Percentiles rank a stretch among this genome's conserved stretches.
These are phyloP conservation scores for Haemoproteus tartakovskyi DNA, from an alignment of 169 alveolate genomes.

Conservation along the genomic window DNA sequence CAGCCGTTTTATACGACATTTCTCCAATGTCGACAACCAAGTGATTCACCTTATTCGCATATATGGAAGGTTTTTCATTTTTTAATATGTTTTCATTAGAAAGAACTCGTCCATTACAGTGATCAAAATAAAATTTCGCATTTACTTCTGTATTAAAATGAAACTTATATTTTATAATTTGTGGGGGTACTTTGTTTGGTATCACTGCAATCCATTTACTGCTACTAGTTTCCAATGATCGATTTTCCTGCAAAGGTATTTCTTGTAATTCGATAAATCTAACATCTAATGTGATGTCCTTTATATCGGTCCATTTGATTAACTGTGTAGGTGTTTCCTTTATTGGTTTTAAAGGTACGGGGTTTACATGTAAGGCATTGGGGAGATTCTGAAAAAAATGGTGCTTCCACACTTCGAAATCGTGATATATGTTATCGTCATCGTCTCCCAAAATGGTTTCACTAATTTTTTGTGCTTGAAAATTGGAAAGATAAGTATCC, in stretches of 20 bases:
- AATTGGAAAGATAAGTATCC: constrained; percentile 46
- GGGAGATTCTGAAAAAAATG: constrained; percentile 57
- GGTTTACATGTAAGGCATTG: constrained; percentile 1
- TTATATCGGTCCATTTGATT: constrained; percentile 38
- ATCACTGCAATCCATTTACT: constrained; percentile 6
- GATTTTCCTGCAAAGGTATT: too few species aligned
- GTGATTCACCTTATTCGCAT: constrained; percentile 36
- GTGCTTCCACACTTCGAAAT: constrained; percentile 74
- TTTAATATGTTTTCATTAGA: constrained; percentile 25
- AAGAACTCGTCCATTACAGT: constrained; percentile 33
- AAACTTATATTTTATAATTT: constrained; percentile 32
- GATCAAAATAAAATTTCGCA: constrained; percentile 62
- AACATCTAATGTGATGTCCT: too few species aligned
- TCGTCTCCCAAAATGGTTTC: constrained; percentile 76
- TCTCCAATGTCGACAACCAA: constrained; percentile 11
- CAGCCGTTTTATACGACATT: constrained; percentile 70
- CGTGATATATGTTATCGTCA: constrained; percentile 70
- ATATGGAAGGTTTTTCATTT: constrained; percentile 3
- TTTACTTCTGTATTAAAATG: constrained; percentile 62
- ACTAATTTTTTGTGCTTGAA: constrained; percentile 67
- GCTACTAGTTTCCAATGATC: too few species aligned
- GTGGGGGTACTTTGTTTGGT: constrained; percentile 61
- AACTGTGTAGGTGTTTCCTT: constrained; percentile 41
- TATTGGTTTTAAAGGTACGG: neutral
- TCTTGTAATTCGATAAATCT: too few species aligned